Evolutionary conservation across 2,329 filamentous ascomycete genomes (phyloP).

Genomic region (Botrytis medusae): DNA sequence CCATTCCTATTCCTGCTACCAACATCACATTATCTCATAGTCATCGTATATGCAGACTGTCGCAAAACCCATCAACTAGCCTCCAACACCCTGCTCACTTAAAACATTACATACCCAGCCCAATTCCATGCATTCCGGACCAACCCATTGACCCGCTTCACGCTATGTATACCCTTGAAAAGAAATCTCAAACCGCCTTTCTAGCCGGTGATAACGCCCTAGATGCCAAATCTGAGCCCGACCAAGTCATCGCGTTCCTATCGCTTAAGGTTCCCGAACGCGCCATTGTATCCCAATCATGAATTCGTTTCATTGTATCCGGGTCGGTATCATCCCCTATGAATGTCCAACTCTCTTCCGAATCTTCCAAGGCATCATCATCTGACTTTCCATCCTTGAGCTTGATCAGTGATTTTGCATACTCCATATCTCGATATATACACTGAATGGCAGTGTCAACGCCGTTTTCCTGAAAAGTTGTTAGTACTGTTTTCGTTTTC

Average conservation of each 20-base stretch:
- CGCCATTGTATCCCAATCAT: constrained; percentile 39
- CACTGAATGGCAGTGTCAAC: constrained; percentile 88
- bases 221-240: constrained; percentile 24
- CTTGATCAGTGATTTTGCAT: constrained; percentile 81
- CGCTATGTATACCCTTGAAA: not conserved
- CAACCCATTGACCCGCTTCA: not conserved
- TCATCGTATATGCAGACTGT: not conserved
- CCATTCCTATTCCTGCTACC: not conserved
- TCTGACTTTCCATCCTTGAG: constrained; percentile 55
- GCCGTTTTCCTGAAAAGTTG: constrained; percentile 69
- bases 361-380: constrained; percentile 58
- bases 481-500: constrained; percentile 33
- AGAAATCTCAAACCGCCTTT: constrained; percentile 12
- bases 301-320: constrained; percentile 36
- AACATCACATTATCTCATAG: not conserved
- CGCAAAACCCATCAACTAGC: not conserved
- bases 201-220: constrained; percentile 13
- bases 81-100: not conserved
- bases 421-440: constrained; percentile 93
- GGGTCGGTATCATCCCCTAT: constrained; percentile 55
- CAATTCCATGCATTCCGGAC: not conserved
- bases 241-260: constrained; percentile 19
- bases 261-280: constrained; percentile 28
- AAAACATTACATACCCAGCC: not conserved
- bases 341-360: constrained; percentile 87